phyloP scores from a whole-genome alignment of 2,329 filamentous ascomycete species.

The Hortaea werneckii region DNA sequence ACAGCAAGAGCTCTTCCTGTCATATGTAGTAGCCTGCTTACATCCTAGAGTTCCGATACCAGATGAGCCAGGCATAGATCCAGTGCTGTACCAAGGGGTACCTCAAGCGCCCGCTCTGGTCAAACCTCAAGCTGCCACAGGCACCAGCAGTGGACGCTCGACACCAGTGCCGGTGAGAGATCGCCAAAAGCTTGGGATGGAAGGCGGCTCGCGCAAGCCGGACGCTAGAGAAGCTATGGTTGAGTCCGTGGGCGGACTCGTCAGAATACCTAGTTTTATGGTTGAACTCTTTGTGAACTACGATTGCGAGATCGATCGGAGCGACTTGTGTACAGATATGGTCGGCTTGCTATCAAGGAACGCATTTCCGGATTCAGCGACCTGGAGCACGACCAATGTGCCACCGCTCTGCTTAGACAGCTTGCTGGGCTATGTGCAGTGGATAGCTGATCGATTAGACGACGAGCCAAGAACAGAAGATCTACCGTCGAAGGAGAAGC shows the following conservation, averaged over 20 bases:
- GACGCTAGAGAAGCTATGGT: conserved; percentile 98
- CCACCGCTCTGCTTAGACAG: conserved; percentile 90
- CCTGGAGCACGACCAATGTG: conserved; percentile 98
- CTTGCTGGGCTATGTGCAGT: conserved; percentile 81
- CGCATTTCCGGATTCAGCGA: conserved; percentile 91
- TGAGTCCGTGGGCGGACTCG: conserved; percentile 83
- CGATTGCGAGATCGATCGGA: conserved; percentile 85
- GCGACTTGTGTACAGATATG: conserved; percentile 91
- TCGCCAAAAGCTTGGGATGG: conserved; percentile 80
- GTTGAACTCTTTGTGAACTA: conserved; percentile 96
- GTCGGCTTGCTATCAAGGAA: conserved; percentile 86
- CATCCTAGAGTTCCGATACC: conserved; percentile 94
- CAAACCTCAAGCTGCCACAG: conserved; percentile 56
- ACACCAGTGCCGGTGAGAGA: conserved; percentile 90
- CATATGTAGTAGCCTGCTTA: conserved; percentile 86
- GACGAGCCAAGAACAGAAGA: conserved; percentile 54
- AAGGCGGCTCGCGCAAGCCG: conserved; percentile 82
- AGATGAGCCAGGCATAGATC: conserved; percentile 78
- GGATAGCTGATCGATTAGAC: conserved; percentile 75
- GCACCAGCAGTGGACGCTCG: conserved; percentile 65
- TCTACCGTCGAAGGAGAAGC: conserved; percentile 52
- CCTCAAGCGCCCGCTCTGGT: conserved; percentile 82
- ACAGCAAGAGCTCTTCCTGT: conserved; percentile 91
- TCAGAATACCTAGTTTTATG: conserved; percentile 89
- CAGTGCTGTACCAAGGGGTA: conserved; percentile 82